phyloP scores from a whole-genome alignment of 179 eudicot species.

The Vitellaria paradoxa region DNA sequence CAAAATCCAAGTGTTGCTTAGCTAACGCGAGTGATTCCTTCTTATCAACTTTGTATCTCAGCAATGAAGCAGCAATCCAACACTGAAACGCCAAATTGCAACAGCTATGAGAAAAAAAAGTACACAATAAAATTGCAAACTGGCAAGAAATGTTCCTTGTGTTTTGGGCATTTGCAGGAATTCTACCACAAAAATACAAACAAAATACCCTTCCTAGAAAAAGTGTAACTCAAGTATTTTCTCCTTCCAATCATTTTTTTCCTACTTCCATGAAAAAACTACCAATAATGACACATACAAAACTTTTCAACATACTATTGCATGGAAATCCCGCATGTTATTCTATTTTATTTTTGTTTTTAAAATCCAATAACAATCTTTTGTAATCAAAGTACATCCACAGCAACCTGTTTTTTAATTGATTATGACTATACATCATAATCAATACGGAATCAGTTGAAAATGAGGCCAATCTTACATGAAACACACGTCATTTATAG shows the following conservation, averaged over 20 bases:
- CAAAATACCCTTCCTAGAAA: not conserved
- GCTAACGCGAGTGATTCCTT: slow-evolving; percentile 41
- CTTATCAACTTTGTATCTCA: slow-evolving; percentile 43
- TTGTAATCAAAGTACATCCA: not conserved
- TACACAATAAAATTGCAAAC: not conserved
- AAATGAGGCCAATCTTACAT: not conserved
- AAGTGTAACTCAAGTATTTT: too few species aligned
- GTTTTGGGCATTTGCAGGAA: not conserved
- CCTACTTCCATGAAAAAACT: too few species aligned
- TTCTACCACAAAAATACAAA: not conserved
- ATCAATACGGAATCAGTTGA: not conserved
- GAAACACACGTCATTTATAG: too few species aligned
- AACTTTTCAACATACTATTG: not conserved
- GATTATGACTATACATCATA: not conserved
- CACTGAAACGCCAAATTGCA: slow-evolving; percentile 33
- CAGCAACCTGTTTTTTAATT: not conserved
- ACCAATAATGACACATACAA: not conserved
- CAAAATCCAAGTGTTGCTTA: slow-evolving; percentile 37
- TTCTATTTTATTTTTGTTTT: not conserved
- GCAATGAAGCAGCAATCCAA: slow-evolving; percentile 54
- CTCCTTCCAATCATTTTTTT: not conserved
- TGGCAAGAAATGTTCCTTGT: not conserved
- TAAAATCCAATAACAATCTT: not conserved
- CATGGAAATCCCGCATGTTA: not conserved
- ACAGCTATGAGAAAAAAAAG: not conserved